These are phyloP conservation scores for Verticillium klebahnii DNA, from an alignment of 2,329 filamentous ascomycete species.

Conservation along the genomic window DNA sequence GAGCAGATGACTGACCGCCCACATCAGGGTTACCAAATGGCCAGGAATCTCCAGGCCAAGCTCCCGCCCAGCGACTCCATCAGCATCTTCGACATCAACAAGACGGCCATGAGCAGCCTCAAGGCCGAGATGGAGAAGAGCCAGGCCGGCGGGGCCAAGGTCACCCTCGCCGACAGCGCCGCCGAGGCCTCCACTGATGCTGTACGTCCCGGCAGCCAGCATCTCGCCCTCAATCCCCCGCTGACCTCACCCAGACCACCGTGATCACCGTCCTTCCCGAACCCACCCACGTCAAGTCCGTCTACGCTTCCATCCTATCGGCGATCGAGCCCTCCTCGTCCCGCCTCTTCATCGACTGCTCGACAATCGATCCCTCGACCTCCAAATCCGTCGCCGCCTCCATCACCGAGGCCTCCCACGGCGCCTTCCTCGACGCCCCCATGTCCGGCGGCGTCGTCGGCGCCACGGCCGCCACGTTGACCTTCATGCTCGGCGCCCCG, in stretches of 20 bases:
- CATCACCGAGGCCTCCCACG: constrained; percentile 60
- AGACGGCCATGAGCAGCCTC: constrained; percentile 39
- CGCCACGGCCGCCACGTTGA: constrained; percentile 79
- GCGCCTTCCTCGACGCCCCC: constrained; percentile 85
- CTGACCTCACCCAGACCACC: constrained; percentile 56
- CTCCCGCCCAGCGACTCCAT: constrained; percentile 45
- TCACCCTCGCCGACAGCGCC: constrained; percentile 39
- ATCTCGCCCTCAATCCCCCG: background rate
- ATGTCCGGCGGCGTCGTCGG: constrained; percentile 97
- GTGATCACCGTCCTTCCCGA: constrained; percentile 88
- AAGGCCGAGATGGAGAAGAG: constrained; percentile 40
- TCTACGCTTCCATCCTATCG: constrained; percentile 73
- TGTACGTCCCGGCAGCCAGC: constrained; percentile 31
- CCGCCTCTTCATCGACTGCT: constrained; percentile 90
- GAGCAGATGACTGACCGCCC: background rate
- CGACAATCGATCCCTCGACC: constrained; percentile 88
- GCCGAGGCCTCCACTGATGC: constrained; percentile 46
- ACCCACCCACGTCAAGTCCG: constrained; percentile 77
- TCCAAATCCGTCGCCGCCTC: constrained; percentile 72
- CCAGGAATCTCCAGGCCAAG: constrained; percentile 56
- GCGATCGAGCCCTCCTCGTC: constrained; percentile 46
- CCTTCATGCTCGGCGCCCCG: constrained; percentile 88
- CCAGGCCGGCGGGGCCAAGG: constrained; percentile 37
- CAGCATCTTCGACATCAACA: constrained; percentile 54
- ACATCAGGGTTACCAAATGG: constrained; percentile 56